phyloP scores from a whole-genome alignment of 352 stramenopile genomes.

The Thalassiosira mediterranea region DNA sequence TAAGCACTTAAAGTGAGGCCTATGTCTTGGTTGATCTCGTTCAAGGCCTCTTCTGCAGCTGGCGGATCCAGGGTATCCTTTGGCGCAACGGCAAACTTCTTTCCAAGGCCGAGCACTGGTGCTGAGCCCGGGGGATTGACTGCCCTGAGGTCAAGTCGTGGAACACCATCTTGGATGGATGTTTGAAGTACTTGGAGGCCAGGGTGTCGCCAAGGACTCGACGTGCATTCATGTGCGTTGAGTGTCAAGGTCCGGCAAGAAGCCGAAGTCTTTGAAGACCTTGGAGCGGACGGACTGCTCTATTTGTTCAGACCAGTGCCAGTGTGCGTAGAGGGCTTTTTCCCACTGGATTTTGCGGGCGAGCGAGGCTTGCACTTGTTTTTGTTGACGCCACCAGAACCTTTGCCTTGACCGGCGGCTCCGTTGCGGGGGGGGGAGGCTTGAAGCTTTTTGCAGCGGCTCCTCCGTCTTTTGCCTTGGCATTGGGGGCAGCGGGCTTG shows the following conservation, averaged over 20 bases:
- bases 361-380: too few relatives aligned
- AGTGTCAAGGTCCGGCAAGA: neutral
- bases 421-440: too few relatives aligned
- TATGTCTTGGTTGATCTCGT: neutral
- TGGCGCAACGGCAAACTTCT: neutral
- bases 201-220: neutral
- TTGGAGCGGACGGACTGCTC: neutral
- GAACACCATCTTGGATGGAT: neutral
- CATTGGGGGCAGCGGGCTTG: too few relatives aligned
- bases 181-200: neutral
- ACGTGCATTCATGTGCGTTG: neutral
- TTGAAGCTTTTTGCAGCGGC: too few relatives aligned
- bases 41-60: neutral
- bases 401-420: too few relatives aligned
- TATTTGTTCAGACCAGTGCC: neutral
- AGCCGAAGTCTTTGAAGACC: neutral
- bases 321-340: neutral
- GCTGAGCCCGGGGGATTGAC: neutral
- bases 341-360: neutral
- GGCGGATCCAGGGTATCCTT: neutral
- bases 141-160: neutral
- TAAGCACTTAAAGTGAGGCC: too few relatives aligned
- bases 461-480: too few relatives aligned
- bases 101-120: neutral
- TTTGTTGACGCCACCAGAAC: too few relatives aligned